Conservation (phyloP, 192 early-diverging fungal genomes). For the Jimgerdemannia flammicorona region DNA sequence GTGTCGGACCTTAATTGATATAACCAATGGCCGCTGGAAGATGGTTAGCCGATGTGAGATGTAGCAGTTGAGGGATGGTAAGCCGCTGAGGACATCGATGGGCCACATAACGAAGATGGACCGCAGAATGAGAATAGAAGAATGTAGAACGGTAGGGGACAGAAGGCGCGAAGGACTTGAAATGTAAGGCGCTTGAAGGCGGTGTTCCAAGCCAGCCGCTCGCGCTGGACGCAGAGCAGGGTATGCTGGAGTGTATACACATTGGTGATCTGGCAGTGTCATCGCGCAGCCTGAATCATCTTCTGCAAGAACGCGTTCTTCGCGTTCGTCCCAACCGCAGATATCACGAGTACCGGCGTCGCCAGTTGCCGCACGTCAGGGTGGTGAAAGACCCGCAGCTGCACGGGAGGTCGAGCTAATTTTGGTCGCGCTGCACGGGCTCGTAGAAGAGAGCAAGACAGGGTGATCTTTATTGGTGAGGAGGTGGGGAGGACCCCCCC, state of each 20-base stretch:
- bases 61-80: too few relatives aligned
- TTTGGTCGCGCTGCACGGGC: slow-evolving; percentile 20
- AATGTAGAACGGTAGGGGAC: too few relatives aligned
- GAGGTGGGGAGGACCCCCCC: too few relatives aligned
- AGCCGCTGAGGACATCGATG: too few relatives aligned
- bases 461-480: too few relatives aligned
- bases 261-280: slow-evolving; percentile 48
- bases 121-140: too few relatives aligned
- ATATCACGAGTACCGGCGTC: slow-evolving; percentile 34
- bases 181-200: slow-evolving; percentile 26
- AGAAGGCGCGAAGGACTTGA: slow-evolving; percentile 28
- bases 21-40: too few relatives aligned
- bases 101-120: too few relatives aligned
- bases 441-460: slow-evolving; percentile 10
- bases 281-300: slow-evolving; percentile 42
- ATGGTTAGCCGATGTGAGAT: too few relatives aligned
- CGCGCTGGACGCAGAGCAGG: slow-evolving; percentile 19
- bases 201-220: slow-evolving; percentile 12
- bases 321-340: slow-evolving; percentile 12
- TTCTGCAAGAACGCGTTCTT: slow-evolving; percentile 39
- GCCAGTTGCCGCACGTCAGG: slow-evolving; percentile 40
- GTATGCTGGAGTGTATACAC: slow-evolving; percentile 42
- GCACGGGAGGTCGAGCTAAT: slow-evolving; percentile 34
- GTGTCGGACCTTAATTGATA: too few relatives aligned
- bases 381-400: slow-evolving; percentile 43